Conservation (phyloP, 2,329 filamentous ascomycete genomes). For the Falciphora oryzae region DNA sequence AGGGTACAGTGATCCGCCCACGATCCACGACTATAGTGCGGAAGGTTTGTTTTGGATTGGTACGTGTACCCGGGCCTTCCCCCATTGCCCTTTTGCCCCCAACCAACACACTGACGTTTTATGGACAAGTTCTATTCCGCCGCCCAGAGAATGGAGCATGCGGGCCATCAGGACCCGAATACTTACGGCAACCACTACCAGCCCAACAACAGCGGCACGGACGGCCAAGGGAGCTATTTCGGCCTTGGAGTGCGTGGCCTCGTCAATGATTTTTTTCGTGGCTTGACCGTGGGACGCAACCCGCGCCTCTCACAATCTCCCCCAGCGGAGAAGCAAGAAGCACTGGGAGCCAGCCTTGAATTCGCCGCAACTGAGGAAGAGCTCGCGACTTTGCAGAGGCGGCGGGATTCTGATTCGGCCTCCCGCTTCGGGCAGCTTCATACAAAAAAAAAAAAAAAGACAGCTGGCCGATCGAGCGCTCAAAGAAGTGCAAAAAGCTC, state of each 20-base stretch:
- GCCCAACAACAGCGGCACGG: constrained; percentile 7
- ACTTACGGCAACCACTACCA: constrained; percentile 9
- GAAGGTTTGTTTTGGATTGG: background rate
- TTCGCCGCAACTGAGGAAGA: constrained; percentile 6
- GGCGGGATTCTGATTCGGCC: background rate
- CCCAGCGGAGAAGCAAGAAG: constrained; percentile 6
- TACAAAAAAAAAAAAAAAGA: background rate
- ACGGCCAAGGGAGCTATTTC: constrained; percentile 8
- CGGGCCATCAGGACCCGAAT: constrained; percentile 6
- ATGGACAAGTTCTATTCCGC: constrained; percentile 6
- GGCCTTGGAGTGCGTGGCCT: background rate
- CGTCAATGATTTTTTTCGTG: constrained; percentile 7
- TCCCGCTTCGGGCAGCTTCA: background rate
- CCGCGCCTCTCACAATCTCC: constrained; percentile 3
- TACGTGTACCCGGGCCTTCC: background rate
- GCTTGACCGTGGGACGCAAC: constrained; percentile 6
- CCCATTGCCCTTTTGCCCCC: background rate
- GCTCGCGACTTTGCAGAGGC: constrained; percentile 2
- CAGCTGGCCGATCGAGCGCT: background rate
- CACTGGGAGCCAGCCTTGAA: constrained; percentile 5
- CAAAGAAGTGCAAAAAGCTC: background rate
- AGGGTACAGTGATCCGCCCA: background rate
- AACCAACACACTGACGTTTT: background rate
- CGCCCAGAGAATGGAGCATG: constrained; percentile 6
- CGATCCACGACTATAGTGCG: background rate